Conservation (phyloP, 352 stramenopile genomes). For the Globisporangium irregulare region DNA sequence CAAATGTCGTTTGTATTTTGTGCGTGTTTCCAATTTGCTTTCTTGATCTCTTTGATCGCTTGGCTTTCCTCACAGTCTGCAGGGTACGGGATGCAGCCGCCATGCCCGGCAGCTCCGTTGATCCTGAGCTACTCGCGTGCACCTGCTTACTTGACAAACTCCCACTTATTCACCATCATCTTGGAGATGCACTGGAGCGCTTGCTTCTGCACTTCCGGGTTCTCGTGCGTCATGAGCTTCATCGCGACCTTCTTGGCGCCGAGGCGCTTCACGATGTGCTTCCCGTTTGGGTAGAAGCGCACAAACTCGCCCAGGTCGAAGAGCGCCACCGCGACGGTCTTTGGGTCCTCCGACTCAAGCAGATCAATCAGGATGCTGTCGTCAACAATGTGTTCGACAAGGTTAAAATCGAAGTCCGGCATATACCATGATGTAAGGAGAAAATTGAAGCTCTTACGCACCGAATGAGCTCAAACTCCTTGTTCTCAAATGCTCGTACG, state of each 20-base stretch:
- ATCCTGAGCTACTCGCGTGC: background rate
- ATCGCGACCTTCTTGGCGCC: slow-evolving; percentile 97
- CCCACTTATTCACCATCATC: slow-evolving; percentile 99
- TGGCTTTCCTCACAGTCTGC: too few species aligned
- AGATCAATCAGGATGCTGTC: slow-evolving; percentile 92
- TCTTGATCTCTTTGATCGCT: too few species aligned
- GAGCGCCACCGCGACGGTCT: slow-evolving; percentile 93
- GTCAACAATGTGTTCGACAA: slow-evolving; percentile 4
- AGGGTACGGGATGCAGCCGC: too few species aligned
- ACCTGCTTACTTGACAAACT: slow-evolving; percentile 85
- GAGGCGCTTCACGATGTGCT: slow-evolving; percentile 94
- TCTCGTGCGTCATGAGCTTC: slow-evolving; percentile 97
- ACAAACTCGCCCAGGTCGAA: slow-evolving; percentile 98
- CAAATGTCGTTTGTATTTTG: background rate
- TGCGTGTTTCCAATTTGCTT: background rate
- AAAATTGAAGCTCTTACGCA: slow-evolving; percentile 21
- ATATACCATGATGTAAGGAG: background rate
- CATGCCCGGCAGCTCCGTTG: background rate
- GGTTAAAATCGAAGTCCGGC: background rate
- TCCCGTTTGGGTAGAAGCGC: slow-evolving; percentile 96
- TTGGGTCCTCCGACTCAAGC: slow-evolving; percentile 90
- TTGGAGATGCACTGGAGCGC: slow-evolving; percentile 98
- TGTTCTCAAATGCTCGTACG: slow-evolving; percentile 95
- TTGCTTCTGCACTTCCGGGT: slow-evolving; percentile 96
- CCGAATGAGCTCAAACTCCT: slow-evolving; percentile 94